Base-by-base conservation (phyloP, 192 early-diverging fungal species). In the Entophlyctis helioformis region DNA sequence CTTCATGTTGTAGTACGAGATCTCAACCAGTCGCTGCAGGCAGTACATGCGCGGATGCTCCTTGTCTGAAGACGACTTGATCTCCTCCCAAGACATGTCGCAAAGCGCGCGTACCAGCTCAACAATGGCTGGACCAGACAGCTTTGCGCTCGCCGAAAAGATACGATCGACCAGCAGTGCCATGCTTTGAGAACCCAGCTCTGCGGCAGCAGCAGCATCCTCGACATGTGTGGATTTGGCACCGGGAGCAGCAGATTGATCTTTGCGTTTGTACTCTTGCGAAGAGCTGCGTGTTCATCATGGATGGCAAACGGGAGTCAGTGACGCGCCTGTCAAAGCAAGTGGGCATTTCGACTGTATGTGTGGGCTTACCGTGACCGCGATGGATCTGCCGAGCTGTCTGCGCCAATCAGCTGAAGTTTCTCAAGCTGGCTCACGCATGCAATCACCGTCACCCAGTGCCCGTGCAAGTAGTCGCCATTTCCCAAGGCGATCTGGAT, bases 1-100 rank as follows among this genome's bases (percentile, higher is more conserved):
- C 31, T 79, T 81, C 92, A 96, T 96, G 67, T 96, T 96, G 69
- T 96, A 96, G 67, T 96, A 93, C 1, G 83, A 78, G 27, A 96
- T 91, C 53, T 96, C 92, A 1, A 96, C 90, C n/a, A 96, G 71
- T 42, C 89, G 82, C 48, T 89, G 89, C 44, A 96, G 68, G 60
- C 84, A 91, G 70, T 75, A 75, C 72, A 75, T 75, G 3, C 63
- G 25, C 18, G 68, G 69, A 22, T 66, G 64, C 39, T 69, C 66
- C 25, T 42, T 54, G 27, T 56, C 76, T 4, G 75, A 80, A 12
- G 78, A 66, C 24, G 51, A 56, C 0, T 56, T 53, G 26, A 96
- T 88, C 53, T 96, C 92, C 50, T 88, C 82, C 89, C 86, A 91
- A 7, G 88, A 90, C 0, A 85, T 82, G 19, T 74, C 63, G 52